Base-by-base conservation (phyloP, 495 filamentous ascomycete species). In the Halenospora varia region DNA sequence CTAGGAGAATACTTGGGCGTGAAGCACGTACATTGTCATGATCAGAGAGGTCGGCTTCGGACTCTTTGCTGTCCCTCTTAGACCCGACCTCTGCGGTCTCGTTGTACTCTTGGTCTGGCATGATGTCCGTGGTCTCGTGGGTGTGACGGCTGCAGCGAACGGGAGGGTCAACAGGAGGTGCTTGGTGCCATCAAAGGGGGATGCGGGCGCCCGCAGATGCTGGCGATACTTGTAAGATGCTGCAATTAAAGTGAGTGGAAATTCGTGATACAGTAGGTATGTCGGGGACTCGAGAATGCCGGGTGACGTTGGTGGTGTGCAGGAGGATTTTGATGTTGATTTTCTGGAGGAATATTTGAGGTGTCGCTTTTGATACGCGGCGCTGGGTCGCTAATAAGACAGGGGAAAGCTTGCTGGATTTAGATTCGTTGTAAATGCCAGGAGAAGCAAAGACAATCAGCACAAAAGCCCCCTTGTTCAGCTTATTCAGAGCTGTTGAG, bases 21-120 rank as follows among this genome's bases (percentile, higher is more conserved):
- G n/a, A n/a, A n/a, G n/a, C n/a, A 54, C 59, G n/a, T 53, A 67
- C 61, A 55, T 54, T 60, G n/a, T 67, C 65, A 18, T 35, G 51
- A 42, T 67, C 65, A 44, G 65, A 62, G 8, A 17, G 47, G 0
- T 57, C 58, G 13, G 51, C 52, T 29, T 23, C 39, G 15, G 50
- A 48, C 11, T 55, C 48, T 19, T 24, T 54, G 40, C 42, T 39
- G 47, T 60, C 56, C 26, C 18, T 55, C 23, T 24, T 25, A 25
- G 48, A 53, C 19, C 2, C 19, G 15, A 49, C 3, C 6, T 63
- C 50, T 20, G 26, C 54, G 1, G 39, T 19, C 4, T 62, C 56
- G 6, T 55, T 11, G 10, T 60, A 50, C 23, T 66, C 54, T 39
- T 66, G 56, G 17, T 66, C 60, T 0, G 60, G 48, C 63, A 66